These are phyloP conservation scores for Fusarium chaquense DNA, from an alignment of 2,329 filamentous ascomycete genomes.

Conservation along the genomic window DNA sequence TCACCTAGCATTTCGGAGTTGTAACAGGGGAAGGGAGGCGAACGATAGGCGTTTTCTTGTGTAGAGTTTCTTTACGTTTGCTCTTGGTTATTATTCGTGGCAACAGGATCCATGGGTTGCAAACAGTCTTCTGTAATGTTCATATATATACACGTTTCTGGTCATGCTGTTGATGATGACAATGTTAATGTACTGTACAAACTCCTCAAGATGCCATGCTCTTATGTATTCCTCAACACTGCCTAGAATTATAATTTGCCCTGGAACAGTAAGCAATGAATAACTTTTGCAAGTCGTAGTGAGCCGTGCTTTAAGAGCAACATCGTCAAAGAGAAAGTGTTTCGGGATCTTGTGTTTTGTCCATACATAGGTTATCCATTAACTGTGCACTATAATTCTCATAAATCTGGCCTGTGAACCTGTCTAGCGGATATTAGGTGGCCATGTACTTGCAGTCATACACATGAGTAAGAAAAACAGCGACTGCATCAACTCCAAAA, in stretches of 20 bases:
- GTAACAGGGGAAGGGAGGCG: slow-evolving; percentile 33
- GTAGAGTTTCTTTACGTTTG: slow-evolving; percentile 23
- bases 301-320: neutral
- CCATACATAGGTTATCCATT: slow-evolving; percentile 13
- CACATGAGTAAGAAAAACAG: slow-evolving; percentile 10
- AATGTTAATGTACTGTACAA: neutral
- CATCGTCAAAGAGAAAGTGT: neutral
- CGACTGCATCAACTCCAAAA: slow-evolving; percentile 33
- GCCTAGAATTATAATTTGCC: neutral
- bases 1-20: slow-evolving; percentile 27
- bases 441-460: slow-evolving; percentile 11
- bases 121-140: slow-evolving; percentile 2
- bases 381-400: slow-evolving; percentile 29
- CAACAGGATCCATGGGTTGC: slow-evolving; percentile 9
- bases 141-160: slow-evolving; percentile 21
- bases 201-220: neutral
- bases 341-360: neutral
- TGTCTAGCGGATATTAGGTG: slow-evolving; percentile 37
- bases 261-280: neutral
- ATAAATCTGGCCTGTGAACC: slow-evolving; percentile 8
- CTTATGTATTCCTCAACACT: neutral
- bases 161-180: slow-evolving; percentile 6
- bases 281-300: neutral
- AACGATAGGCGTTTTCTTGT: slow-evolving; percentile 39
- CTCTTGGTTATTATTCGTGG: slow-evolving; percentile 22